phyloP scores from a whole-genome alignment of 2,329 filamentous ascomycete genomes.

The Fusarium sublunatum region DNA sequence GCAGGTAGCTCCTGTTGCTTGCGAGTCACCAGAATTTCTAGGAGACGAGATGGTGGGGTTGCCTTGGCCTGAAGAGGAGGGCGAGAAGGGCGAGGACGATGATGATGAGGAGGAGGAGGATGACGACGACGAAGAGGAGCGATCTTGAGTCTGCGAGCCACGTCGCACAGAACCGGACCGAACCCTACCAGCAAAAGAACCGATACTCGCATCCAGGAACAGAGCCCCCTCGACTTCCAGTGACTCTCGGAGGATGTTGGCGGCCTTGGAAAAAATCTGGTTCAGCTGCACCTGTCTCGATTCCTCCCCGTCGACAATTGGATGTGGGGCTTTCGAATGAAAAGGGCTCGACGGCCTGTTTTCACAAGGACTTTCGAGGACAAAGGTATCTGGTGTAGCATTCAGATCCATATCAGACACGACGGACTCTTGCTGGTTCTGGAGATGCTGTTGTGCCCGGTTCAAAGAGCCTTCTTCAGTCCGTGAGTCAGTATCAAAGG shows the following conservation, averaged over 20 bases:
- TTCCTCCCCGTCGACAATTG: constrained; percentile 6
- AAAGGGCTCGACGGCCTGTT: constrained; percentile 2
- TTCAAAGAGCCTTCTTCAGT: constrained; percentile 28
- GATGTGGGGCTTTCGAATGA: background rate
- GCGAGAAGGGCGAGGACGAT: background rate
- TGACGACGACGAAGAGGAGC: constrained; percentile 21
- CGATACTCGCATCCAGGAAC: constrained; percentile 51
- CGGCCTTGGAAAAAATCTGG: constrained; percentile 57
- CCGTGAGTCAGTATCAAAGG: constrained; percentile 5
- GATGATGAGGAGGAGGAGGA: constrained; percentile 16
- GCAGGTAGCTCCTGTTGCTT: constrained; percentile 37
- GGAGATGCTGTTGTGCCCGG: constrained; percentile 16
- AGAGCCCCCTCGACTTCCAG: constrained; percentile 55
- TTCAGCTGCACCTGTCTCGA: background rate
- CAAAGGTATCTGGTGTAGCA: constrained; percentile 5
- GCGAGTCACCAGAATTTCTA: constrained; percentile 40
- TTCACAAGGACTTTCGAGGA: constrained; percentile 19
- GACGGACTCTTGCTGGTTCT: constrained; percentile 8
- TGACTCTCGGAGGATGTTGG: constrained; percentile 57
- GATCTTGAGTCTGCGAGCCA: background rate
- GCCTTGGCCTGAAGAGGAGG: constrained; percentile 6
- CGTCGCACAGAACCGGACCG: constrained; percentile 5
- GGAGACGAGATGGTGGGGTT: constrained; percentile 17
- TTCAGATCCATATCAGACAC: background rate
- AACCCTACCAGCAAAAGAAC: constrained; percentile 21